Conservation (phyloP, 805 yeast genomes). For the Pichia pseudocactophila region DNA sequence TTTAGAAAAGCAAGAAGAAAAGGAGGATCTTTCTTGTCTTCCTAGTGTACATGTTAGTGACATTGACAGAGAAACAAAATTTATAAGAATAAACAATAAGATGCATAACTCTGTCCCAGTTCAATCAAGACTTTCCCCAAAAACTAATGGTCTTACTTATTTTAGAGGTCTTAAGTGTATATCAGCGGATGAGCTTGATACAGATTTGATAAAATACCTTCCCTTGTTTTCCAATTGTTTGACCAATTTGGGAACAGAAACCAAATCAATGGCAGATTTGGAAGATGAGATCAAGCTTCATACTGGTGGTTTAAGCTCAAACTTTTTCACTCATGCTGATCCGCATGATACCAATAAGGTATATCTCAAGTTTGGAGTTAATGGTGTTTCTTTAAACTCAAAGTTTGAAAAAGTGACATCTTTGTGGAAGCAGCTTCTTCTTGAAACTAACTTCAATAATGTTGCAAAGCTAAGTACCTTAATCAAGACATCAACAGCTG, state of each 20-base stretch:
- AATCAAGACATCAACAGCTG: constrained; percentile 65
- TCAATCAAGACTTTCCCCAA: constrained; percentile 27
- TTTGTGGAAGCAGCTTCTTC: constrained; percentile 60
- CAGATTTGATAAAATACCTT: constrained; percentile 54
- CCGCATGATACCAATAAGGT: constrained; percentile 42
- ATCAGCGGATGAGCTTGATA: constrained; percentile 41
- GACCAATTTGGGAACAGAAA: constrained; percentile 77
- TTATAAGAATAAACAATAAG: constrained; percentile 27
- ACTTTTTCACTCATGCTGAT: constrained; percentile 45
- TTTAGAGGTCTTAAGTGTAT: constrained; percentile 59
- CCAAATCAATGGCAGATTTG: constrained; percentile 63
- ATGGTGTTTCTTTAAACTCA: constrained; percentile 62
- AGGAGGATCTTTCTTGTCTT: constrained; percentile 67
- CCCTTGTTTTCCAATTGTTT: constrained; percentile 74
- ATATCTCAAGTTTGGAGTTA: constrained; percentile 44
- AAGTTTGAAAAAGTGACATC: constrained; percentile 54
- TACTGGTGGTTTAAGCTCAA: constrained; percentile 80
- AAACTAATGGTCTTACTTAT: constrained; percentile 76
- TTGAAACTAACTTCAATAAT: constrained; percentile 57
- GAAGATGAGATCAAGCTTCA: constrained; percentile 75
- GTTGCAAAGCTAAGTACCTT: constrained; percentile 63
- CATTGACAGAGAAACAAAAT: constrained; percentile 52
- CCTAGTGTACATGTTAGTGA: constrained; percentile 74
- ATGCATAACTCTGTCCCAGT: constrained; percentile 12
- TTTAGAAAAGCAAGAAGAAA: constrained; percentile 52